Evolutionary conservation across 2,329 filamentous ascomycete species (phyloP).

Genomic region (Diplocarpon mali): DNA sequence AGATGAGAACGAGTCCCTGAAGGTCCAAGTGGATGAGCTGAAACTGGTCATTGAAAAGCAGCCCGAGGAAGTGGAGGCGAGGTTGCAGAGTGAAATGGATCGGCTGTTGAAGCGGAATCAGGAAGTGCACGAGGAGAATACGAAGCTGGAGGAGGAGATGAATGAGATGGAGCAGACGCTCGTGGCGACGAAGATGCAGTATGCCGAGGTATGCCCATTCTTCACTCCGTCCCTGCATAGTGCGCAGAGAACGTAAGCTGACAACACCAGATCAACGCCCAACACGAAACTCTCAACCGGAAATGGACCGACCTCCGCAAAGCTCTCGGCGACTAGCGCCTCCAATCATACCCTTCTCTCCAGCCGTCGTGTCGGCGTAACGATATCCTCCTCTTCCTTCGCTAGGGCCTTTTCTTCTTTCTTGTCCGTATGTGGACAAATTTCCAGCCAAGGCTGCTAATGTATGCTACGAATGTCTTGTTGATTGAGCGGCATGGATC

Average conservation of each 20-base stretch:
- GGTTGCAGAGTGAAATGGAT: conserved; percentile 77
- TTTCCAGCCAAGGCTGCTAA: no score
- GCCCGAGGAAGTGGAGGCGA: conserved; percentile 74
- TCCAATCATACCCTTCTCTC: background rate
- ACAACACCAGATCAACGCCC: conserved; percentile 48
- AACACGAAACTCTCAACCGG: conserved; percentile 61
- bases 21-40: conserved; percentile 74
- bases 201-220: conserved; percentile 70
- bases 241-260: conserved; percentile 6
- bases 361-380: conserved; percentile 4
- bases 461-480: no score
- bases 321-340: conserved; percentile 33
- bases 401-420: no score
- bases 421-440: no score
- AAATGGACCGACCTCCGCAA: conserved; percentile 66
- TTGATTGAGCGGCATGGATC: no score
- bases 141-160: conserved; percentile 78
- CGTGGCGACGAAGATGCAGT: conserved; percentile 87
- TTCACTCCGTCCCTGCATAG: background rate
- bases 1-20: conserved; percentile 82
- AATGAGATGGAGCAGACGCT: conserved; percentile 85
- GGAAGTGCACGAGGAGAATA: conserved; percentile 90
- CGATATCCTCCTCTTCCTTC: conserved; percentile 8
- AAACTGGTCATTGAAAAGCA: conserved; percentile 81
- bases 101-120: conserved; percentile 84